These are phyloP conservation scores for Jatropha multifida DNA, from an alignment of 441 rosid species.

Conservation along the genomic window DNA sequence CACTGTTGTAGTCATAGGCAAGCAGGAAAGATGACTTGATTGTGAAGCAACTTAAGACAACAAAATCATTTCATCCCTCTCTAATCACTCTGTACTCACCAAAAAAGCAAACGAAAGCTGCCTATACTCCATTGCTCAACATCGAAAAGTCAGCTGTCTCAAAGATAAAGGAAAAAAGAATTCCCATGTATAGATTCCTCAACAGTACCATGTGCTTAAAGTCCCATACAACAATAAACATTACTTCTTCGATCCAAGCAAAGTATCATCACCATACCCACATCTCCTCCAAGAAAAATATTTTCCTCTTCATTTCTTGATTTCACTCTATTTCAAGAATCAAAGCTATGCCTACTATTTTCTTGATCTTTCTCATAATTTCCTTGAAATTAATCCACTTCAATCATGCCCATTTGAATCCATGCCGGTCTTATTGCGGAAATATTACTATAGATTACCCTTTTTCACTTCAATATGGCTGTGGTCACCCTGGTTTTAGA, in stretches of 20 bases:
- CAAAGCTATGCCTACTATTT: conserved; percentile 24
- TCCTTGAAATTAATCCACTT: conserved; percentile 3
- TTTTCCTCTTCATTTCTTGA: neutral
- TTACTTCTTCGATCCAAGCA: conserved; percentile 31
- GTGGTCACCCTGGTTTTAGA: conserved; percentile 84
- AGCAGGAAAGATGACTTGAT: conserved; percentile 17
- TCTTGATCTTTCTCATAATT: conserved; percentile 17
- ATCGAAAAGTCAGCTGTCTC: neutral
- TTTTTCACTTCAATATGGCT: conserved; percentile 63
- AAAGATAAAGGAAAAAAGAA: neutral
- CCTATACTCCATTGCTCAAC: neutral
- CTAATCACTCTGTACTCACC: neutral
- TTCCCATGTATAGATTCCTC: conserved; percentile 21
- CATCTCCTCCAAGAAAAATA: neutral
- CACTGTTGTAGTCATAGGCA: conserved; percentile 19
- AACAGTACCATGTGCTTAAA: conserved; percentile 36
- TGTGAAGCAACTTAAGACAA: conserved; percentile 23
- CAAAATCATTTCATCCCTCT: conserved; percentile 20
- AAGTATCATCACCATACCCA: conserved; percentile 30
- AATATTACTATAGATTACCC: conserved; percentile 81
- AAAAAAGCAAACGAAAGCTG: conserved; percentile 26
- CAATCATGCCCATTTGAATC: conserved; percentile 10
- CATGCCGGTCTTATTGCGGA: conserved; percentile 77
- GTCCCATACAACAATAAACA: conserved; percentile 10
- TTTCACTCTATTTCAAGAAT: neutral